A percentile compares a stretch with the other conserved stretches of the same genome.
Evolutionary conservation across 2,329 filamentous ascomycete species (phyloP).

Genomic region (Zasmidium angulare): DNA sequence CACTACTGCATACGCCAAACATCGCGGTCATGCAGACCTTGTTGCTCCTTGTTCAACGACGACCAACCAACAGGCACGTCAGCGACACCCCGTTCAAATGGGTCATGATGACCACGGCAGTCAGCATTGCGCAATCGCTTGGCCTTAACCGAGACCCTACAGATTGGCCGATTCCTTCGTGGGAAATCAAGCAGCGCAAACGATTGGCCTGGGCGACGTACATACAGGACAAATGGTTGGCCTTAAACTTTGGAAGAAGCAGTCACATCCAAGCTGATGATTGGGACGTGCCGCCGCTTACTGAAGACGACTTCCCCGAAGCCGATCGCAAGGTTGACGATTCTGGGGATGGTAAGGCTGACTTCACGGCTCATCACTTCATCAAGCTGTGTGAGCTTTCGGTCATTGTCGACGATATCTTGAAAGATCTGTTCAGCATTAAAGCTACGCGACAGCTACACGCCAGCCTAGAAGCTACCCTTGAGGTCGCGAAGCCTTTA

Average conservation of each 20-base stretch:
- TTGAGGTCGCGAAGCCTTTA: slow-evolving; percentile 51
- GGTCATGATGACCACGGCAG: slow-evolving; percentile 36
- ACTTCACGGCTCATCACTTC: slow-evolving; percentile 41
- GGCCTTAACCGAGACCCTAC: slow-evolving; percentile 63
- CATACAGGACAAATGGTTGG: slow-evolving; percentile 65
- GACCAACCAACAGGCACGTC: slow-evolving; percentile 35
- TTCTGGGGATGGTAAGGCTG: slow-evolving; percentile 8
- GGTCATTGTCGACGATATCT: slow-evolving; percentile 52
- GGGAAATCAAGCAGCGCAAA: slow-evolving; percentile 63
- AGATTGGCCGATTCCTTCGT: slow-evolving; percentile 61
- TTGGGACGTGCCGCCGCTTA: slow-evolving; percentile 54
- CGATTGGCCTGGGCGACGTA: slow-evolving; percentile 64
- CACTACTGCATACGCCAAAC: slow-evolving; percentile 33
- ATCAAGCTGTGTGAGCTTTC: slow-evolving; percentile 53
- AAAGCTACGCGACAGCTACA: slow-evolving; percentile 44
- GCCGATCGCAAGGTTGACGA: slow-evolving; percentile 20
- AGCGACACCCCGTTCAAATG: slow-evolving; percentile 37
- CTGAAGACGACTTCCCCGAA: slow-evolving; percentile 46
- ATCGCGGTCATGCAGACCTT: slow-evolving; percentile 34
- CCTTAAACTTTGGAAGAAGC: slow-evolving; percentile 58
- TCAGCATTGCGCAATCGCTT: slow-evolving; percentile 59
- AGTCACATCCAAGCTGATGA: slow-evolving; percentile 55
- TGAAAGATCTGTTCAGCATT: slow-evolving; percentile 41
- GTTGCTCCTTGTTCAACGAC: slow-evolving; percentile 34
- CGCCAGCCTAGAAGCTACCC: slow-evolving; percentile 41